Evolutionary conservation across 2,329 filamentous ascomycete genomes (phyloP).

Genomic region (Davidsoniella eucalypti): DNA sequence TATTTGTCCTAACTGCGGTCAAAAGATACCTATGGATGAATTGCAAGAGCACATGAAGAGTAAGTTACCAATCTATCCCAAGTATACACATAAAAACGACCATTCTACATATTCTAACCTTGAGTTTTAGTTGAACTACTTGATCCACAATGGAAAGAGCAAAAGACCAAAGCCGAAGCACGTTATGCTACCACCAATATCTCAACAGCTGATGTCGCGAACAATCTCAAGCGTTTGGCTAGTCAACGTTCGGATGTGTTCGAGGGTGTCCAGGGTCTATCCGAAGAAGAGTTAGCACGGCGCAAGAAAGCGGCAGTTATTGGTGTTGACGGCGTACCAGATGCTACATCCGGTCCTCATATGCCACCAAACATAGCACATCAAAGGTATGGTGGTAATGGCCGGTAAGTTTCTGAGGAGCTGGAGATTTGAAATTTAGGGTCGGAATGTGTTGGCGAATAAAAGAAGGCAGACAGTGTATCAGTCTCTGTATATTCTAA

Average conservation of each 20-base stretch:
- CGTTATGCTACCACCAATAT: slow-evolving; percentile 76
- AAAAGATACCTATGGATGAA: slow-evolving; percentile 74
- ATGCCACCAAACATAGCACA: slow-evolving; percentile 6
- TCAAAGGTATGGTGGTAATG: not conserved
- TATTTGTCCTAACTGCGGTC: slow-evolving; percentile 83
- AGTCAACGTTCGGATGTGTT: slow-evolving; percentile 80
- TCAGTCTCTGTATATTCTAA: no score
- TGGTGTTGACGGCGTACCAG: slow-evolving; percentile 8
- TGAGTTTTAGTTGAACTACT: slow-evolving; percentile 58
- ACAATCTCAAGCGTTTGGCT: slow-evolving; percentile 87
- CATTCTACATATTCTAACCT: slow-evolving; percentile 14
- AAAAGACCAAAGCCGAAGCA: slow-evolving; percentile 75
- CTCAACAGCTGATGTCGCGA: slow-evolving; percentile 72
- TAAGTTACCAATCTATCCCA: slow-evolving; percentile 23
- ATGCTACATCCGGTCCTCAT: slow-evolving; percentile 6
- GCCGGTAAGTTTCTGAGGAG: not conserved
- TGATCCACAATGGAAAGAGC: slow-evolving; percentile 90
- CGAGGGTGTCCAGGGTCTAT: slow-evolving; percentile 53
- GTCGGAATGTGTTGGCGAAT: no score
- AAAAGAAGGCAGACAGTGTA: no score
- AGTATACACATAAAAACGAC: no score
- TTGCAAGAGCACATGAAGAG: slow-evolving; percentile 85
- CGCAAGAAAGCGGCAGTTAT: slow-evolving; percentile 54
- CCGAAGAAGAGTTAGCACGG: slow-evolving; percentile 57
- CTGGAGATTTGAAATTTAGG: no score